Percentiles rank a stretch among this genome's conserved stretches.
These are phyloP conservation scores for Orbilia oligospora DNA, from an alignment of 2,329 filamentous ascomycete species.

Conservation along the genomic window DNA sequence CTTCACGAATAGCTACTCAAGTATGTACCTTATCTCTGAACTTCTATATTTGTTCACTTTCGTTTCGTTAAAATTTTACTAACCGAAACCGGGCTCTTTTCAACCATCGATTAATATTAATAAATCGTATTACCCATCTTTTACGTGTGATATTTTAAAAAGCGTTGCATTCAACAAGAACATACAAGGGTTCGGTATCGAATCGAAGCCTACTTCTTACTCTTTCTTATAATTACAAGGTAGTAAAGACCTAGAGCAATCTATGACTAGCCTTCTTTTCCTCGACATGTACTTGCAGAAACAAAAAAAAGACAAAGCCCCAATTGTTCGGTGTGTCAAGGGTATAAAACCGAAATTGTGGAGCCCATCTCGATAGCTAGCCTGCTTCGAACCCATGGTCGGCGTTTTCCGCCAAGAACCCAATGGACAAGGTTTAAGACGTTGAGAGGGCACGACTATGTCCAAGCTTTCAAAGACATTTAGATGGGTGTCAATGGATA, in stretches of 20 bases:
- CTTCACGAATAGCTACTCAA: no score
- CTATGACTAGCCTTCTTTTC: not conserved
- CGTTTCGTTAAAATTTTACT: not conserved
- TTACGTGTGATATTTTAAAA: slow-evolving; percentile 31
- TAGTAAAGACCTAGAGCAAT: slow-evolving; percentile 3
- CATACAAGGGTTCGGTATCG: slow-evolving; percentile 32
- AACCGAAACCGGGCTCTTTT: slow-evolving; percentile 6
- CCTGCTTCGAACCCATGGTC: slow-evolving; percentile 15
- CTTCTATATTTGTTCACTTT: slow-evolving; percentile 1
- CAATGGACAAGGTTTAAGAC: slow-evolving; percentile 57
- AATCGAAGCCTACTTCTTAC: not conserved
- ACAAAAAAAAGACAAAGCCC: no score
- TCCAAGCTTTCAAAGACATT: slow-evolving; percentile 52
- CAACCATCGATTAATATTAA: not conserved
- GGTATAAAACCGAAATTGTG: slow-evolving; percentile 21
- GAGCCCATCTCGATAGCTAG: slow-evolving; percentile 16
- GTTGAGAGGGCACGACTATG: slow-evolving; percentile 41
- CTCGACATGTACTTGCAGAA: no score
- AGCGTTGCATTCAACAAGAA: slow-evolving; percentile 43
- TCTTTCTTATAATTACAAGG: not conserved
- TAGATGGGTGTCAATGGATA: not conserved
- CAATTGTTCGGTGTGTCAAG: not conserved
- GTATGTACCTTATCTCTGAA: not conserved
- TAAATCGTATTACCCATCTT: no score
- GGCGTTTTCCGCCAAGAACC: slow-evolving; percentile 52